Evolutionary conservation across 2,329 filamentous ascomycete genomes (phyloP).

Genomic region (Pseudogymnoascus sp.): DNA sequence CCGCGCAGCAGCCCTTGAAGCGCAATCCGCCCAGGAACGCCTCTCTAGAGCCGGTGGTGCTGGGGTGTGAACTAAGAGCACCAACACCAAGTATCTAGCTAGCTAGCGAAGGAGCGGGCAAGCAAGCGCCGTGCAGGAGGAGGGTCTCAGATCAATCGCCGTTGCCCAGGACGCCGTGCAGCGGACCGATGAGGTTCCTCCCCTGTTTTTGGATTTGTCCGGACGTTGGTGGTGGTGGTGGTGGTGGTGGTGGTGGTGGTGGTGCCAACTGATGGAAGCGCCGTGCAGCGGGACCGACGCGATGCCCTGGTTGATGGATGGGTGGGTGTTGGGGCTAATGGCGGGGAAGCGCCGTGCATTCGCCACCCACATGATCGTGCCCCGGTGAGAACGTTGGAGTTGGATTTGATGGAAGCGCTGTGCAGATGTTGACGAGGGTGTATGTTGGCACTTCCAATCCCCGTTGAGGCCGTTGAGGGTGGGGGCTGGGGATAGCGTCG

Average conservation of each 20-base stretch:
- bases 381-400: neutral
- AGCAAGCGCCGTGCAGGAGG: neutral
- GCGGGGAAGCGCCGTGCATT: neutral
- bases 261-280: neutral
- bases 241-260: neutral
- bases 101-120: neutral
- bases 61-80: too few relatives aligned
- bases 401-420: neutral
- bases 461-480: neutral
- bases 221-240: neutral
- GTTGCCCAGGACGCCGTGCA: neutral
- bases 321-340: neutral
- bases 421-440: neutral
- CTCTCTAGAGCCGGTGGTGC: neutral
- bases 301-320: neutral
- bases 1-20: neutral
- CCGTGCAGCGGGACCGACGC: neutral
- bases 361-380: neutral
- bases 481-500: neutral
- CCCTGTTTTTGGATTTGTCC: neutral
- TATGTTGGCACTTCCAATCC: neutral
- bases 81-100: neutral
- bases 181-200: neutral
- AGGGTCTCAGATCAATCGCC: neutral
- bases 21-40: neutral